These are phyloP conservation scores for Pichia kluyveri DNA, from an alignment of 805 yeast species.

Conservation along the genomic window DNA sequence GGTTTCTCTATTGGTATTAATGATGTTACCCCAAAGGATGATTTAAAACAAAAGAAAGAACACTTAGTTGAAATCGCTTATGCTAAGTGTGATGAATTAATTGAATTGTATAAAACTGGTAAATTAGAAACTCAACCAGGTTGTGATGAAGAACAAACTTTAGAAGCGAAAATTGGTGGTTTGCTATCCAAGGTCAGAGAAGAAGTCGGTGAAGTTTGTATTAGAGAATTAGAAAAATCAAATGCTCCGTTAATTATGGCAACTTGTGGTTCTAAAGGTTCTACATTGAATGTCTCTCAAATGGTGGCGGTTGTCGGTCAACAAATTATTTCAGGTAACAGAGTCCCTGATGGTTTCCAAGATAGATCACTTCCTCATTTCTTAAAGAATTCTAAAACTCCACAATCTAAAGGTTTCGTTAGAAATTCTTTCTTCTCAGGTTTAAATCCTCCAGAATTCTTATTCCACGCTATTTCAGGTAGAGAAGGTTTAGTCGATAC, in stretches of 20 bases:
- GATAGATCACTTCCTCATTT: conserved; percentile 97
- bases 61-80: conserved; percentile 86
- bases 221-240: conserved; percentile 75
- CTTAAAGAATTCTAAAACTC: conserved; percentile 90
- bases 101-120: conserved; percentile 68
- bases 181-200: conserved; percentile 93
- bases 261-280: conserved; percentile 98
- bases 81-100: conserved; percentile 82
- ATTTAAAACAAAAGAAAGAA: conserved; percentile 71
- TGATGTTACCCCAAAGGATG: conserved; percentile 90
- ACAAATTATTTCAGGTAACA: conserved; percentile 95
- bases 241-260: conserved; percentile 99
- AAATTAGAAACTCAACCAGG: conserved; percentile 97
- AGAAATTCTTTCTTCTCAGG: conserved; percentile 94
- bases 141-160: conserved; percentile 95
- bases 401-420: conserved; percentile 96
- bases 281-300: conserved; percentile 94
- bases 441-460: conserved; percentile 83
- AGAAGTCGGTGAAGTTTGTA: conserved; percentile 98
- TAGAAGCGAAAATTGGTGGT: conserved; percentile 97
- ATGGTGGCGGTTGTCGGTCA: conserved; percentile 99
- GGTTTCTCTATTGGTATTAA: conserved; percentile 97
- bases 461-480: conserved; percentile 96
- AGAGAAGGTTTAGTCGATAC: conserved; percentile 99
- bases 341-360: conserved; percentile 99